These are phyloP conservation scores for Pichia sporocuriosa DNA, from an alignment of 805 yeast species.

Conservation along the genomic window DNA sequence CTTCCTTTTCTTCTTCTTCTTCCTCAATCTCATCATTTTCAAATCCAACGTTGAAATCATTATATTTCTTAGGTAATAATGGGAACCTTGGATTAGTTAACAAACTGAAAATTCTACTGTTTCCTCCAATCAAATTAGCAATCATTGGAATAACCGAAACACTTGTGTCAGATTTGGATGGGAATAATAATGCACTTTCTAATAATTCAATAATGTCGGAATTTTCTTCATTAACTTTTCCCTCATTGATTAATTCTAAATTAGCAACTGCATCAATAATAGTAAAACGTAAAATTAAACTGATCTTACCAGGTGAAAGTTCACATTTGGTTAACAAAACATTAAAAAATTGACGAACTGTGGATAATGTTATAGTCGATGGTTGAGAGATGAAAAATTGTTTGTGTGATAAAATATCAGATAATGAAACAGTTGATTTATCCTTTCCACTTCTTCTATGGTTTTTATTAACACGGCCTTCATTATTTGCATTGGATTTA, in stretches of 20 bases:
- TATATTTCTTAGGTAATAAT: constrained; percentile 17
- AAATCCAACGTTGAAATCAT: constrained; percentile 1
- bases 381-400: constrained; percentile 44
- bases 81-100: constrained; percentile 77
- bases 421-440: constrained; percentile 45
- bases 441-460: constrained; percentile 23
- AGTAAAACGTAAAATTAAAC: constrained; percentile 45
- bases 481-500: not conserved
- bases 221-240: constrained; percentile 19
- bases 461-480: not conserved
- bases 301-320: constrained; percentile 58
- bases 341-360: constrained; percentile 42
- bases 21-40: constrained; percentile 17
- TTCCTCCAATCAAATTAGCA: constrained; percentile 39
- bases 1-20: constrained; percentile 10
- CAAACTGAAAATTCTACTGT: constrained; percentile 47
- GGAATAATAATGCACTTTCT: constrained; percentile 55
- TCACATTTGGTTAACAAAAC: constrained; percentile 40
- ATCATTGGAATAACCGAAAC: constrained; percentile 70
- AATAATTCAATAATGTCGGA: constrained; percentile 43
- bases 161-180: constrained; percentile 48
- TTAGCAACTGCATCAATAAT: constrained; percentile 33
- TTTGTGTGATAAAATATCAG: constrained; percentile 64
- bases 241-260: constrained; percentile 22
- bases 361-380: constrained; percentile 30